Evolutionary conservation across 352 stramenopile species (phyloP).

Genomic region (Elongisporangium undulatum): DNA sequence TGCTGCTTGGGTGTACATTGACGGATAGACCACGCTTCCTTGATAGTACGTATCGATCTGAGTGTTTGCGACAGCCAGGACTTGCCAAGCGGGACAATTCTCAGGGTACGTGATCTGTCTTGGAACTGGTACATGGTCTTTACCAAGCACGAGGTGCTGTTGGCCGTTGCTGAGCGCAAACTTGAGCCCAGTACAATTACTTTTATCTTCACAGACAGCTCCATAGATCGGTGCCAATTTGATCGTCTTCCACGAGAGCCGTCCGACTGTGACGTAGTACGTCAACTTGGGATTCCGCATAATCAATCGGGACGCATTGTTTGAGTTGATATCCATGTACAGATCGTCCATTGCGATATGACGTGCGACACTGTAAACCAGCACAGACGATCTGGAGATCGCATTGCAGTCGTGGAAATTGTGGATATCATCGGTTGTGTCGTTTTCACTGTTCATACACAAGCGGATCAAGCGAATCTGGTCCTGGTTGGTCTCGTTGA

Average conservation of each 20-base stretch:
- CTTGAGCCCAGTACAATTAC: not conserved
- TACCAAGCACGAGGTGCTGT: not conserved
- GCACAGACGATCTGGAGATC: not conserved
- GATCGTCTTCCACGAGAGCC: not conserved
- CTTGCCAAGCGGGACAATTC: not conserved
- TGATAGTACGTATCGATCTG: not conserved
- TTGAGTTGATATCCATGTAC: not conserved
- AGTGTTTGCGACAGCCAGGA: not conserved
- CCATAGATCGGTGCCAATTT: not conserved
- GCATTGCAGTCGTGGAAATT: not conserved
- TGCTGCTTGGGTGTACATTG: not conserved
- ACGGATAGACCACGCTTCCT: not conserved
- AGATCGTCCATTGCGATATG: not conserved
- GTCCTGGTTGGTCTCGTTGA: not conserved
- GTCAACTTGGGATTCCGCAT: not conserved
- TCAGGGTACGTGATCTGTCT: not conserved
- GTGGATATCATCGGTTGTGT: not conserved
- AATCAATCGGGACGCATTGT: not conserved
- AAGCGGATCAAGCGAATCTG: not conserved
- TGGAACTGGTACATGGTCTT: not conserved
- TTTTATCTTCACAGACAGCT: not conserved
- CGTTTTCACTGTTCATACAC: not conserved
- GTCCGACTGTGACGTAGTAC: not conserved
- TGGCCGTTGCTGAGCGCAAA: not conserved
- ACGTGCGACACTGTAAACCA: not conserved